phyloP scores from a whole-genome alignment of 768 basidiomycete genomes.

The Termitomyces sp. region DNA sequence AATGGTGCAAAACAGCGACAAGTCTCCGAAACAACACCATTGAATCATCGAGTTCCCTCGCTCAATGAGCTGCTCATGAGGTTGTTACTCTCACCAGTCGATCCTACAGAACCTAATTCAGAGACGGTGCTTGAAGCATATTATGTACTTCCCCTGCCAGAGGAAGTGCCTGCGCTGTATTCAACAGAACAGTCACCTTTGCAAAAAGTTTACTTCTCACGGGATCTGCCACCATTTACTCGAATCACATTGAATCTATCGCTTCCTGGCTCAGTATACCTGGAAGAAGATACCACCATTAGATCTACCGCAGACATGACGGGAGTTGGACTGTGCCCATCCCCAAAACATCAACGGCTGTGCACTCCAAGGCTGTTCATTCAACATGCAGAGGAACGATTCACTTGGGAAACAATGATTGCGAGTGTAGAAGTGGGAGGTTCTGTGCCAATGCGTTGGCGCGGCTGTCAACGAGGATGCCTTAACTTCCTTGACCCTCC shows the following conservation, averaged over 20 bases:
- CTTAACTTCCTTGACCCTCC: constrained; percentile 47
- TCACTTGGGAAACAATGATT: constrained; percentile 56
- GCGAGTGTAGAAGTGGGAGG: constrained; percentile 49
- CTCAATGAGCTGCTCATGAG: constrained; percentile 31
- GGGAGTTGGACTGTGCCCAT: constrained; percentile 41
- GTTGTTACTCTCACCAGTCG: constrained; percentile 23
- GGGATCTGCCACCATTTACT: constrained; percentile 23
- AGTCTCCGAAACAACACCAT: constrained; percentile 20
- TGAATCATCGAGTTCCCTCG: constrained; percentile 19
- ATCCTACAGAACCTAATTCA: constrained; percentile 2
- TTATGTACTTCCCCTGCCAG: constrained; percentile 30
- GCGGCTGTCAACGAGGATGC: constrained; percentile 62
- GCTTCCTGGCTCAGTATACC: constrained; percentile 31
- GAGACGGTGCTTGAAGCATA: constrained; percentile 24
- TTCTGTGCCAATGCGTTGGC: constrained; percentile 56
- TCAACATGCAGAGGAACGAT: constrained; percentile 52
- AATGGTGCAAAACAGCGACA: constrained; percentile 10
- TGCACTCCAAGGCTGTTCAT: constrained; percentile 38
- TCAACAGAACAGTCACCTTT: not conserved
- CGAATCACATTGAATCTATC: constrained; percentile 27
- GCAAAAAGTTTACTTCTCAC: constrained; percentile 11
- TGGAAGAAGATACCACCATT: constrained; percentile 15
- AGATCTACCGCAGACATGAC: constrained; percentile 22
- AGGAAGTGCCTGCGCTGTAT: constrained; percentile 1
- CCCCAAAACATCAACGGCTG: constrained; percentile 32